Base-by-base conservation (phyloP, 2,329 filamentous ascomycete genomes). In the Colletotrichum sp. region DNA sequence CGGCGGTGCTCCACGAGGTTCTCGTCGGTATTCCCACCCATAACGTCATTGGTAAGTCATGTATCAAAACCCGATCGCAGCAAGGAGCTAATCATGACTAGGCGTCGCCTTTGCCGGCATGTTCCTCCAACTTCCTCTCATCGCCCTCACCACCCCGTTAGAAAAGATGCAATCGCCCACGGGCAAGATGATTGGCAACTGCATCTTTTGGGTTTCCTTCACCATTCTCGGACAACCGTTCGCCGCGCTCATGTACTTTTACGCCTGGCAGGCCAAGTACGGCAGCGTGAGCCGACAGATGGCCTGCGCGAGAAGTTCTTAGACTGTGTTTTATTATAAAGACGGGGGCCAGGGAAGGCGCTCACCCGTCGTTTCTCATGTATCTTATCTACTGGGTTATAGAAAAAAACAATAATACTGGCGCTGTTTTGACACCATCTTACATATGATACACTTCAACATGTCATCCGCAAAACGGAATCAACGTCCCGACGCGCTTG, bases 241-340 rank as follows among this genome's bases (percentile, higher is more conserved):
- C 80, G 97, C 95, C 2, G 96, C 95, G 1, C 87, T 99, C 76
- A 89, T 98, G 83, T 99, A 99, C 84, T 99, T 98, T 84, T 99
- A 99, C 83, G 96, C 96, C 2, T 99, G 97, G 96, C 96, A 99
- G 86, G 95, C 95, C 71, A 99, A 99, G 87, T 98, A 98, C 83
- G 97, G 97, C 15, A 96, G 93, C 80, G 93, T 96, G 26, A 95
- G 91, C 79, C 88, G 86, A 79, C 82, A 83, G 68, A 77, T 77
- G 67, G 78, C 71, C 36, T 71, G 73, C 32, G 65, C 72, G 9
- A 59, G 44, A 34, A 65, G 22, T 48, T 55, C 44, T 3, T 70
- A 34, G 48, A 52, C 6, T 22, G 24, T 66, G 8, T 34, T 34
- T 8, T 7, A n/a, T 63, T 8, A 36, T 9, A 69, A 59, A 66